A percentile compares a stretch with the other conserved stretches of the same genome.
Evolutionary conservation across 768 basidiomycete species (phyloP).

Genomic region (Sarcodon sp.): DNA sequence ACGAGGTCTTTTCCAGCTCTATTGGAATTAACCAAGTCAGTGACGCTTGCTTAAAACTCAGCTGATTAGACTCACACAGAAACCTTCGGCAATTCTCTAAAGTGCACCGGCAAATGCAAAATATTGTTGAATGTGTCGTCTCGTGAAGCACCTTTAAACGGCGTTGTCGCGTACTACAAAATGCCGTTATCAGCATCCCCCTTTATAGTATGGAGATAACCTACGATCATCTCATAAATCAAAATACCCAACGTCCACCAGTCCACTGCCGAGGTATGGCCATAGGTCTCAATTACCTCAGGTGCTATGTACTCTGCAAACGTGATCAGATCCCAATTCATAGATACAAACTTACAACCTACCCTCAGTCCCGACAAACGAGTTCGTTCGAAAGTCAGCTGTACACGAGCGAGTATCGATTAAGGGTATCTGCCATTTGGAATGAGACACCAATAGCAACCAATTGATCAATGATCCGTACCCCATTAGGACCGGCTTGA

Average conservation of each 20-base stretch:
- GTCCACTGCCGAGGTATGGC: slow-evolving; percentile 97
- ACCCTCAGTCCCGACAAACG: slow-evolving; percentile 99
- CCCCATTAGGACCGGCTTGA: slow-evolving; percentile 78
- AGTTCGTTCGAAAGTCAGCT: slow-evolving; percentile 95
- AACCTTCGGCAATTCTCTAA: slow-evolving; percentile 76
- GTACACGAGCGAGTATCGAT: slow-evolving; percentile 98
- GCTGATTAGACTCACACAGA: slow-evolving; percentile 38
- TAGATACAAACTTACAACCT: slow-evolving; percentile 9
- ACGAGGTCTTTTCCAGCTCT: slow-evolving; percentile 87
- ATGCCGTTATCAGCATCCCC: slow-evolving; percentile 4
- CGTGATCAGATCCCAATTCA: slow-evolving; percentile 16
- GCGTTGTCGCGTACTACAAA: slow-evolving; percentile 88
- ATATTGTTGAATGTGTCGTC: slow-evolving; percentile 96
- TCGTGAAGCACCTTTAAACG: slow-evolving; percentile 94
- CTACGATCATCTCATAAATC: slow-evolving; percentile 98
- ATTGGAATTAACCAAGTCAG: slow-evolving; percentile 2
- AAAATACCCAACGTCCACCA: slow-evolving; percentile 99
- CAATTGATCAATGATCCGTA: slow-evolving; percentile 25
- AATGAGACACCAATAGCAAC: slow-evolving; percentile 5
- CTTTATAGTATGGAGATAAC: slow-evolving; percentile 19
- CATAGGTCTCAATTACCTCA: slow-evolving; percentile 93
- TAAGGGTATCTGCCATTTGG: slow-evolving; percentile 55
- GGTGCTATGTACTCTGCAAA: slow-evolving; percentile 92
- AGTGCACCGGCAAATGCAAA: slow-evolving; percentile 71
- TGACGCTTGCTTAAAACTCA: neutral